A percentile compares a stretch with the other conserved stretches of the same genome.
Conservation (phyloP, 768 basidiomycete species). For the Lyophyllum decastes region DNA sequence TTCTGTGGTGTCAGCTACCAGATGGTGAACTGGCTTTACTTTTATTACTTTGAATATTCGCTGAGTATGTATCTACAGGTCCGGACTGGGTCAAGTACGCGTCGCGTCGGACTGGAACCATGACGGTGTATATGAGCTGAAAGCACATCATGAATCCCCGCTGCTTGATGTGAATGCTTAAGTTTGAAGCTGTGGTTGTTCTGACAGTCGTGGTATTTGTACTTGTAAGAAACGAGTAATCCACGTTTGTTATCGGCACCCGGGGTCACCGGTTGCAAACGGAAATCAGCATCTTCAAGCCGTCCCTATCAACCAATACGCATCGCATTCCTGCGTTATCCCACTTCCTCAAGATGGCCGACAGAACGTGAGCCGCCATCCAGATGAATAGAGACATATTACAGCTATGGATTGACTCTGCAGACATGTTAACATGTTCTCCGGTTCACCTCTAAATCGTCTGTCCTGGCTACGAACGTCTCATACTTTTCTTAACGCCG, state of each 20-base stretch:
- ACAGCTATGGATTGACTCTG: not conserved
- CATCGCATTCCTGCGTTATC: not conserved
- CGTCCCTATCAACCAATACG: not conserved
- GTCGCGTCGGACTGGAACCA: constrained; percentile 5
- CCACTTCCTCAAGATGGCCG: constrained; percentile 13
- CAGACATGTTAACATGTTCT: constrained; percentile 40
- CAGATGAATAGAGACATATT: not conserved
- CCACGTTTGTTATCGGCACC: not conserved
- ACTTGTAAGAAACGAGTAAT: too few relatives aligned
- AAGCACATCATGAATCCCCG: too few relatives aligned
- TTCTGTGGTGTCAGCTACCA: constrained; percentile 60
- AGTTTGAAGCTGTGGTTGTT: too few relatives aligned
- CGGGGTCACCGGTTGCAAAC: not conserved
- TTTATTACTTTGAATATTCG: not conserved
- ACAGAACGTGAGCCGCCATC: constrained; percentile 12
- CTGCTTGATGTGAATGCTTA: too few relatives aligned
- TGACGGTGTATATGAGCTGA: not conserved
- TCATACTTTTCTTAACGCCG: constrained; percentile 71
- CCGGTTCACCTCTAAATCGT: constrained; percentile 76
- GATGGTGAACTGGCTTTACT: constrained; percentile 40
- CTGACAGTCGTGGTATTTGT: too few relatives aligned
- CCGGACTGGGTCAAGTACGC: constrained; percentile 9
- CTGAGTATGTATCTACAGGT: constrained; percentile 14
- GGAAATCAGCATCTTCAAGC: not conserved
- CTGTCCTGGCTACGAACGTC: constrained; percentile 81